phyloP scores from a whole-genome alignment of 768 basidiomycete genomes.

The Lentinula guzmanii region DNA sequence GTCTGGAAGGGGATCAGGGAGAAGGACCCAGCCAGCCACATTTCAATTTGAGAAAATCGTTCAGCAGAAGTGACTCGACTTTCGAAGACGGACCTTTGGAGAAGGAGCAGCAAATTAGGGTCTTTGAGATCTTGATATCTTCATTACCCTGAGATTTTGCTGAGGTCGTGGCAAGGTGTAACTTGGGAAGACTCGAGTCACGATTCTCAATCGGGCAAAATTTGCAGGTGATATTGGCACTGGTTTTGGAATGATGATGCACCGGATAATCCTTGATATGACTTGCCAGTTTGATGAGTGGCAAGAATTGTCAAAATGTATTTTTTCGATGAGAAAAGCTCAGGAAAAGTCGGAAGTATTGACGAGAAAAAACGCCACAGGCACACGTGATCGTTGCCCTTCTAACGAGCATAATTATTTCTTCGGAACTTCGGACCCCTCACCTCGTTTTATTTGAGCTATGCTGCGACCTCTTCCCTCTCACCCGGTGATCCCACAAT shows the following conservation, averaged over 20 bases:
- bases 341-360: too few species aligned
- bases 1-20: background rate
- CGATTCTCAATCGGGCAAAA: too few species aligned
- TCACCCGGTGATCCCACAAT: background rate
- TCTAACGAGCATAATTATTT: background rate
- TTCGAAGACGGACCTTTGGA: background rate
- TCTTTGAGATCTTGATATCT: too few species aligned
- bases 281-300: too few species aligned
- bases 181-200: too few species aligned
- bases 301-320: too few species aligned
- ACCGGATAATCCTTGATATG: too few species aligned
- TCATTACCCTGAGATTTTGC: too few species aligned
- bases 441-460: background rate
- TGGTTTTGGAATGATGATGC: too few species aligned
- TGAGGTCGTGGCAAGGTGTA: too few species aligned
- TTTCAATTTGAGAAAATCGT: background rate
- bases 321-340: too few species aligned
- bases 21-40: background rate
- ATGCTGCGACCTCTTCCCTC: background rate
- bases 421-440: background rate
- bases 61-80: background rate
- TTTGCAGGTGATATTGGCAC: too few species aligned
- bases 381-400: background rate
- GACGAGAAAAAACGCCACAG: background rate
- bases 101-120: background rate